Evolutionary conservation across 352 stramenopile genomes (phyloP), one percentile per base, ranked within the genome.

Genomic region (Globisporangium carolinianum): DNA sequence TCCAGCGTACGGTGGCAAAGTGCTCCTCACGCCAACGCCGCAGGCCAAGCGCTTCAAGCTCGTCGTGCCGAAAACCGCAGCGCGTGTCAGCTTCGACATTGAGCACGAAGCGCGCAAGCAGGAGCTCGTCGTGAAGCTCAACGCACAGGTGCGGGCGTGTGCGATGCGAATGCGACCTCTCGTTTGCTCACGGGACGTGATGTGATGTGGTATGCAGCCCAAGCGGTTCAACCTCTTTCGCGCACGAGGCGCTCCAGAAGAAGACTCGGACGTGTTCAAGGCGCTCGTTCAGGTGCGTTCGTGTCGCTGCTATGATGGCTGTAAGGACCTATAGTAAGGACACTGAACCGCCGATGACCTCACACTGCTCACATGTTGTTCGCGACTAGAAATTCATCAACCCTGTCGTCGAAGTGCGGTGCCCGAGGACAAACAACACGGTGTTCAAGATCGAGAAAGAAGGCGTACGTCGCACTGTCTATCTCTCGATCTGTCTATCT

Each of bases 361-460:
- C 15, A 46, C 12, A 32, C 7, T 1, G 12, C 35, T 11, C 39
- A 18, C 38, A 8, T 36, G 7, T 42, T 36, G 6, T 15, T 56
- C 9, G 35, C 45, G 36, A 18, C 7, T 24, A 92, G 71, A 92
- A 90, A 76, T 92, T 90, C 55, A 88, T 89, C 62, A 92, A 92
- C 53, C 83, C 83, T 0, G 69, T 92, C 50, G 75, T 68, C 11
- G 80, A 92, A 45, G 65, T 92, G 36, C 78, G 78, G 5, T 87
- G 78, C 51, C 63, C 74, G 6, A 83, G 77, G 60, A 79, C 79
- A 43, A 87, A 83, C 61, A 73, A 81, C 56, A 86, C 78, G 6
- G 55, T 89, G 43, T 79, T 90, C 55, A 87, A 87, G 61, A 83
- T 92, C 36, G 83, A 92, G 64, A 87, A 87, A 73, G 83, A 92